Percentiles rank a stretch among this genome's conserved stretches.
Conservation (phyloP, 257 asterid genomes). For the Scutellaria baicalensis region DNA sequence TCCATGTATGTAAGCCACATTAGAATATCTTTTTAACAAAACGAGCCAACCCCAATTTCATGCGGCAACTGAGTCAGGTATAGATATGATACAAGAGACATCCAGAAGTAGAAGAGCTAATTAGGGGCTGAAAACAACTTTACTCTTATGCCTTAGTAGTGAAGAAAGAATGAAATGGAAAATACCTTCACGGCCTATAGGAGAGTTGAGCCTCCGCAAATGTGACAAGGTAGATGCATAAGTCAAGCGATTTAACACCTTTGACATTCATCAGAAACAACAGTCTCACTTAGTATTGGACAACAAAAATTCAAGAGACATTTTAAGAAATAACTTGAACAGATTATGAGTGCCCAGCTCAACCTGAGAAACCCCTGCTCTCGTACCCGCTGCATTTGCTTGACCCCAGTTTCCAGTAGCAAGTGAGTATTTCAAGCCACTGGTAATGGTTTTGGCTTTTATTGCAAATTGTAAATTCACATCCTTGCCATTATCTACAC, state of each 20-base stretch:
- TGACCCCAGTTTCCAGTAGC: slow-evolving; percentile 99
- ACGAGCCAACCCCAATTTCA: background rate
- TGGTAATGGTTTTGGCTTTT: slow-evolving; percentile 93
- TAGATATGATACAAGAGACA: background rate
- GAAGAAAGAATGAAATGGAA: background rate
- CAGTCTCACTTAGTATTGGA: slow-evolving; percentile 5
- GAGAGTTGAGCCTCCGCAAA: slow-evolving; percentile 89
- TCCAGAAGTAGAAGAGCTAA: background rate
- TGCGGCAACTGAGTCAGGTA: background rate
- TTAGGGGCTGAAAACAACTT: background rate
- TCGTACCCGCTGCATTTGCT: slow-evolving; percentile 98
- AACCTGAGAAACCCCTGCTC: slow-evolving; percentile 99
- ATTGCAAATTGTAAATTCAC: slow-evolving; percentile 96
- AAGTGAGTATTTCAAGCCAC: slow-evolving; percentile 95
- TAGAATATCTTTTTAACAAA: background rate
- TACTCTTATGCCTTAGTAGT: background rate
- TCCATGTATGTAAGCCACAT: background rate
- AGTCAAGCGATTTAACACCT: slow-evolving; percentile 98
- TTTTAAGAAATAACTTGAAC: background rate
- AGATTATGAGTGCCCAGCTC: background rate
- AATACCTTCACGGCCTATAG: slow-evolving; percentile 97
- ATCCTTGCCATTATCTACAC: slow-evolving; percentile 96
- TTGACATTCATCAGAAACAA: slow-evolving; percentile 12
- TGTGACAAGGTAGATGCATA: slow-evolving; percentile 97
- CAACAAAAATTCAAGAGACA: background rate